These are phyloP conservation scores for Globisporangium sylvaticum DNA, from an alignment of 352 stramenopile species.

Conservation along the genomic window DNA sequence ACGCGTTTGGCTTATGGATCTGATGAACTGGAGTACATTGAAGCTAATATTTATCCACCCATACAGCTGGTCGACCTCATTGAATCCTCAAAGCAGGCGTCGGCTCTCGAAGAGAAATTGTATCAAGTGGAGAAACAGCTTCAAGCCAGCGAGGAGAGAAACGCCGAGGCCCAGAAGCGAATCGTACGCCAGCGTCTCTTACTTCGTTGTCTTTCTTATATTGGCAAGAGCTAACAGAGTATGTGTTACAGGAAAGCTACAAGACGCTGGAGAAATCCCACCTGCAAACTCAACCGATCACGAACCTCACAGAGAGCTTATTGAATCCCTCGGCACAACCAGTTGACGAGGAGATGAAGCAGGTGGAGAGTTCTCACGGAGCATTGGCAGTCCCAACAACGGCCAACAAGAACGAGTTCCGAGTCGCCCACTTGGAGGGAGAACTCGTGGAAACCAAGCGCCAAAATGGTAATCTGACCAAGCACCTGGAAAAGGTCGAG, in stretches of 20 bases:
- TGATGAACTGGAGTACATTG: not conserved
- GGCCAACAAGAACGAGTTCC: conserved; percentile 41
- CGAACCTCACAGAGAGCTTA: not conserved
- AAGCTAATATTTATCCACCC: too few relatives aligned
- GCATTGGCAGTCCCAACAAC: conserved; percentile 33
- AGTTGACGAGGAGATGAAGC: not conserved
- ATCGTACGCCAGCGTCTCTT: conserved; percentile 33
- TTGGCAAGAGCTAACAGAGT: conserved; percentile 3
- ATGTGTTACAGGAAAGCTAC: conserved; percentile 30
- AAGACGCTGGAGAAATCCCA: conserved; percentile 38
- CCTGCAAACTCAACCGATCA: conserved; percentile 26
- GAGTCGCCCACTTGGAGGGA: conserved; percentile 48
- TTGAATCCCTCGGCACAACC: too few relatives aligned
- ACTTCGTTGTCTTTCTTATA: not conserved
- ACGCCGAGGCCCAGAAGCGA: conserved; percentile 35
- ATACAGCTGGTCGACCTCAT: conserved; percentile 61
- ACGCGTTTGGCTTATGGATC: not conserved
- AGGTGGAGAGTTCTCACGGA: conserved; percentile 20
- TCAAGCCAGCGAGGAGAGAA: conserved; percentile 45
- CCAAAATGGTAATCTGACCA: conserved; percentile 42
- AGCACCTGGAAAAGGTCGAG: conserved; percentile 65
- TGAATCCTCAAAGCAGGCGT: conserved; percentile 55
- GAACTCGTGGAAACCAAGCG: conserved; percentile 35
- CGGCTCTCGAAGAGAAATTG: conserved; percentile 60
- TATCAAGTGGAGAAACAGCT: conserved; percentile 52